phyloP scores from a whole-genome alignment of 2,329 filamentous ascomycete genomes.

The Penicillium hesseltinei region DNA sequence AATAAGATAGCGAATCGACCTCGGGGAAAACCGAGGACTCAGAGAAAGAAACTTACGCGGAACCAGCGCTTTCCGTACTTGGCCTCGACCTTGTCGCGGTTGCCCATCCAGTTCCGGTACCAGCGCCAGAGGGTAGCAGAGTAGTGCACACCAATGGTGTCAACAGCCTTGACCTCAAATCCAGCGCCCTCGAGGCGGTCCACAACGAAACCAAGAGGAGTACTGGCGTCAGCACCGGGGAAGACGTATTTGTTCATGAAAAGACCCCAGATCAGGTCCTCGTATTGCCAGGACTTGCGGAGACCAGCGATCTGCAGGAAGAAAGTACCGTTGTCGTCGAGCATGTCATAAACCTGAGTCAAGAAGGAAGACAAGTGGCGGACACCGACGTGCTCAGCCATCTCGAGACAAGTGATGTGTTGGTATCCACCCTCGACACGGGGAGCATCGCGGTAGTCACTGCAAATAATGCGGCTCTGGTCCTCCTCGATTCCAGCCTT shows the following conservation, averaged over 20 bases:
- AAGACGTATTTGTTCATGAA: constrained; percentile 99
- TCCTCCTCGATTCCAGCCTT: constrained; percentile 77
- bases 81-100: constrained; percentile 84
- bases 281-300: constrained; percentile 93
- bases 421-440: constrained; percentile 75
- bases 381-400: constrained; percentile 98
- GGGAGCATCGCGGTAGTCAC: constrained; percentile 95
- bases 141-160: constrained; percentile 96
- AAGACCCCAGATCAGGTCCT: constrained; percentile 95
- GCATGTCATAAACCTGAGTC: constrained; percentile 87
- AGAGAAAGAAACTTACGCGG: constrained; percentile 46
- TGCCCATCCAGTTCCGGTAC: constrained; percentile 98
- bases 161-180: constrained; percentile 86
- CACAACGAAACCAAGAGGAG: constrained; percentile 83
- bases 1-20: not conserved
- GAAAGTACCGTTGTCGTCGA: constrained; percentile 93
- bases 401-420: constrained; percentile 96
- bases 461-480: constrained; percentile 89
- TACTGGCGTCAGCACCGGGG: constrained; percentile 93
- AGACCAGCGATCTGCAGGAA: constrained; percentile 95
- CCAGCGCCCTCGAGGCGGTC: constrained; percentile 81
- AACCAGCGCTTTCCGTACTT: constrained; percentile 97
- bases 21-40: not conserved
- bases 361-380: constrained; percentile 80
- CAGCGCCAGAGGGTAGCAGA: constrained; percentile 95